phyloP scores from a whole-genome alignment of 257 asterid genomes.

The Solanum ahanhuiri region DNA sequence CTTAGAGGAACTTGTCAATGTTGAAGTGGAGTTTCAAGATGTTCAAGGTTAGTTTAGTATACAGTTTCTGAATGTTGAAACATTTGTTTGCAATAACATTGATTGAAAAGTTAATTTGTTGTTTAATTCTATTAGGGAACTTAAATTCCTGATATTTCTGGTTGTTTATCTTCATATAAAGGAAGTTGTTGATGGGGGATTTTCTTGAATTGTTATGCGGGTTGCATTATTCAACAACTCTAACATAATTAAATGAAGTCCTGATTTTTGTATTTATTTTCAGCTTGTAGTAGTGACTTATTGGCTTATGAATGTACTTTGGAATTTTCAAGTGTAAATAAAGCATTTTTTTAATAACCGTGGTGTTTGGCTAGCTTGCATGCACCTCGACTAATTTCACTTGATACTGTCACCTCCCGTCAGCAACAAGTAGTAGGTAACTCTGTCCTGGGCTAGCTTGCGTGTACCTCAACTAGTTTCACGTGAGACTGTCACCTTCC shows the following conservation, averaged over 20 bases:
- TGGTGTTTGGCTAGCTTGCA: not conserved
- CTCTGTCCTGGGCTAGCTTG: too few relatives aligned
- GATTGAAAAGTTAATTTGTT: not conserved
- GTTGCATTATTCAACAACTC: not conserved
- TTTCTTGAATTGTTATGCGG: not conserved
- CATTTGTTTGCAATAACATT: not conserved
- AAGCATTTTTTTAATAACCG: not conserved
- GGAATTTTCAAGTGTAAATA: not conserved
- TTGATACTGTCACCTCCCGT: too few relatives aligned
- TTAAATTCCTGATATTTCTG: not conserved
- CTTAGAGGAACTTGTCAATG: constrained; percentile 65
- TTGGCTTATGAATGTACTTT: not conserved
- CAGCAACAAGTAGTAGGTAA: too few relatives aligned
- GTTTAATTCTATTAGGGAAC: not conserved
- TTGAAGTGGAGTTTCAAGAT: constrained; percentile 76
- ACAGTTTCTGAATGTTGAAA: not conserved
- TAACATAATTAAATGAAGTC: not conserved
- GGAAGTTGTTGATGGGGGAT: not conserved
- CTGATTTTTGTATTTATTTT: not conserved
- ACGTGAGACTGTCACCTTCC: not conserved
- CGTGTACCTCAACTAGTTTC: too few relatives aligned
- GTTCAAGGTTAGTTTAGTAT: constrained; percentile 46
- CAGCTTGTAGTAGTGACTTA: not conserved
- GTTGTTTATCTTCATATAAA: not conserved
- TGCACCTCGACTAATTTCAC: too few relatives aligned